Evolutionary conservation across 306 rosid genomes (phyloP).

Genomic region (Hippophae tibetana): DNA sequence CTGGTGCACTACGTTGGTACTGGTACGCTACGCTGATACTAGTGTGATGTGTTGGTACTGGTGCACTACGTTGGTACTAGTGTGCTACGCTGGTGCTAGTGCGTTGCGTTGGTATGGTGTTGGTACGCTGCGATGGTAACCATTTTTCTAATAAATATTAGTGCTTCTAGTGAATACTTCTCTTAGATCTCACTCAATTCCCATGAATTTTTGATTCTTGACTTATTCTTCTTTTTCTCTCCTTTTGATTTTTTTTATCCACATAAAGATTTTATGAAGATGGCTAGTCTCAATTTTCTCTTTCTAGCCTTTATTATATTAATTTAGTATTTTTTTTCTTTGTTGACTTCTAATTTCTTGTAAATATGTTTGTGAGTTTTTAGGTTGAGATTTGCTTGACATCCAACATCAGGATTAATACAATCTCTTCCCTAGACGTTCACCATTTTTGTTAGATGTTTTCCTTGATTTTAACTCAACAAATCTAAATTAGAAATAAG

Average conservation of each 20-base stretch:
- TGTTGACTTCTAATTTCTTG: not conserved
- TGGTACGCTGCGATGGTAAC: not conserved
- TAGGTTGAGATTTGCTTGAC: constrained; percentile 99
- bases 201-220: not conserved
- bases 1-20: too few relatives aligned
- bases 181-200: constrained; percentile 1
- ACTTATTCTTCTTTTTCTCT: not conserved
- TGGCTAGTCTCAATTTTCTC: constrained; percentile 1
- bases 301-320: constrained; percentile 2
- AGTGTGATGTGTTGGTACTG: too few relatives aligned
- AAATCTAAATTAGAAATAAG: constrained; percentile 1
- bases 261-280: not conserved
- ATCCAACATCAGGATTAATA: constrained; percentile 64
- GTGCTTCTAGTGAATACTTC: constrained; percentile 4
- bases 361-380: constrained; percentile 18
- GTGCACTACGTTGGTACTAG: rapidly evolving
- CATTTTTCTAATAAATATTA: not conserved
- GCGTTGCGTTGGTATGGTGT: too few relatives aligned
- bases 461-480: constrained; percentile 15
- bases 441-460: constrained; percentile 75
- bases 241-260: not conserved
- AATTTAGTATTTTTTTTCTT: not conserved
- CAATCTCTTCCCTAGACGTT: constrained; percentile 59
- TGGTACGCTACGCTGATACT: rapidly evolving
- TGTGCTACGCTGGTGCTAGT: not conserved